Evolutionary conservation across 169 alveolate species (phyloP).

Genomic region (Plasmodium berghei): DNA sequence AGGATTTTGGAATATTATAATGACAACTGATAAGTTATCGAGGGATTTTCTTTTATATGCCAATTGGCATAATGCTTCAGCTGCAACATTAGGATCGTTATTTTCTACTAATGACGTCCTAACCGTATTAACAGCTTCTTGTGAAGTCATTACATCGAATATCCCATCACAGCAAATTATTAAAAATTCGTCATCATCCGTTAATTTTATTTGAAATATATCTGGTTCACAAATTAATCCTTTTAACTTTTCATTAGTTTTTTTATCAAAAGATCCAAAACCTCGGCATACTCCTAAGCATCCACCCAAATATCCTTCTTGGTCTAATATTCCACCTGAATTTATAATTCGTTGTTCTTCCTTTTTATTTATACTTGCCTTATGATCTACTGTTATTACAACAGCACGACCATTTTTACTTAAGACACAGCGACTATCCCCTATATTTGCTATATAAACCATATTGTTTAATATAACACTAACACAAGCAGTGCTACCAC

Average conservation of each 20-base stretch:
- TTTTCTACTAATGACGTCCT: conserved; percentile 67
- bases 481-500: conserved; percentile 75
- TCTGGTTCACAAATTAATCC: conserved; percentile 96
- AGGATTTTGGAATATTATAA: conserved; percentile 81
- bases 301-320: conserved; percentile 95
- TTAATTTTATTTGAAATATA: conserved; percentile 87
- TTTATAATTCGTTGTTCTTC: conserved; percentile 93
- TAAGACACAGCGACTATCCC: conserved; percentile 98
- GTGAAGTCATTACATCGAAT: conserved; percentile 96
- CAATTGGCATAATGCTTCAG: conserved; percentile 79
- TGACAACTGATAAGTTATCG: conserved; percentile 83
- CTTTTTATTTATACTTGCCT: conserved; percentile 93
- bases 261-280: conserved; percentile 96
- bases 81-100: conserved; percentile 79
- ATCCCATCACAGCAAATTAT: conserved; percentile 99
- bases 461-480: conserved; percentile 45
- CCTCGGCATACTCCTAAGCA: conserved; percentile 96
- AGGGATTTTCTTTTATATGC: conserved; percentile 83
- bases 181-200: conserved; percentile 93
- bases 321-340: conserved; percentile 97
- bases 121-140: conserved; percentile 94
- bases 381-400: conserved; percentile 97
- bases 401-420: conserved; percentile 93
- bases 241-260: conserved; percentile 91
- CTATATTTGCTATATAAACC: conserved; percentile 96